Evolutionary conservation across 352 stramenopile genomes (phyloP), one percentile per base, ranked within the genome.

Genomic region (Achlya hypogyna): DNA sequence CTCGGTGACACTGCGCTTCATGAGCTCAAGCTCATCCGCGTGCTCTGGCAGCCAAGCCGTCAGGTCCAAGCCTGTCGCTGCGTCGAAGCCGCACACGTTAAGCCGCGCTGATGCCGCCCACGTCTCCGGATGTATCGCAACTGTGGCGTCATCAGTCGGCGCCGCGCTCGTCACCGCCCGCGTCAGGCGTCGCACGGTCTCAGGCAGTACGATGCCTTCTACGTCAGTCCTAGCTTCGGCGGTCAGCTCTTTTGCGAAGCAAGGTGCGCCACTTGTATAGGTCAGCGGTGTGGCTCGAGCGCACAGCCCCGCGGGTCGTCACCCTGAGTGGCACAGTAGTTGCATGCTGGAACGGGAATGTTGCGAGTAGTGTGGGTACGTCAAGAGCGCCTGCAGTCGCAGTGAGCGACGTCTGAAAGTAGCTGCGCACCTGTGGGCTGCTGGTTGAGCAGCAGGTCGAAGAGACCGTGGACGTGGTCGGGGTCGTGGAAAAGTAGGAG

Each of bases 11-110:
- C 32, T 22, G 4, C 54, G 54, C 40, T 63, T 63, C 5, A 51
- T 27, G 10, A 25, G 16, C 16, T 63, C 54, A 14, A 51, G 18
- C 20, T 51, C 32, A 20, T 63, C 54, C 16, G 32, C 27, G 14
- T 42, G 34, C 10, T 20, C 0, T 0, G 32, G 32, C 5, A 49
- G 35, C 25, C 10, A 51, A 20, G 28, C 12, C 10, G 28, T 20
- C 29, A 22, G 22, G 31, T 63, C 54, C 8, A 18, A 35, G 32
- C n/a, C n/a, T n/a, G n/a, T n/a, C n/a, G n/a, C n/a, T n/a, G n/a
- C n/a, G n/a, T 49, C 54, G n/a, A 31, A 63, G 2, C 54, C 54
- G 32, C 54, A 63, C 22, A 63, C 40, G 40, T 63, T 63, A 4
- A 63, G 54, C 35, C 54, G 54, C 34, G 35, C n/a, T 32, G 29